Evolutionary conservation across 129 eudicot species (phyloP), one percentile per base, ranked within the genome.

Genomic region (Apium graveolens): DNA sequence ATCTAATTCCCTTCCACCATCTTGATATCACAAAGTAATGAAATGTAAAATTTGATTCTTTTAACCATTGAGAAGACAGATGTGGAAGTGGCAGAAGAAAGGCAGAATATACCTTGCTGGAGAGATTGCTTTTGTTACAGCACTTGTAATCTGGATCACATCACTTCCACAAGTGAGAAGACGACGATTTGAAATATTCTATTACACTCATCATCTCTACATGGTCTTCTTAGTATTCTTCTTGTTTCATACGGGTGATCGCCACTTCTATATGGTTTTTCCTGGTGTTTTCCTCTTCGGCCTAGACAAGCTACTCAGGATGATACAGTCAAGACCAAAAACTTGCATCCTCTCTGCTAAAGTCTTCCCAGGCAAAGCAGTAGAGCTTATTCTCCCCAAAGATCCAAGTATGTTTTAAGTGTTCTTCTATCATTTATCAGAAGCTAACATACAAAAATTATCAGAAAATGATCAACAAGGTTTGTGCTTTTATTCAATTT

Each of bases 41-140:
- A 16, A 41, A 38, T 53, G 35, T 6, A 46, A 45, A 37, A 3
- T 79, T 70, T 20, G 7, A 26, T 78, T 34, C 44, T 78, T 62
- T 78, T 62, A 63, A 27, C 63, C 80, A 18, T 55, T 79, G 68
- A 41, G 77, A 79, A 80, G 37, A 66, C 88, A 92, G 99, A 88
- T 96, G 63, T 83, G 92, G 95, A 88, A 85, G 78, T 96, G 97
- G 99, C 97, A 96, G 80, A 87, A 82, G 77, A 88, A 89, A 9
- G 96, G 97, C 5, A 82, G 94, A 60, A 87, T 90, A 83, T 90
- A 96, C 89, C 88, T 96, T 73, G 97, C 97, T 11, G 99, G 99
- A 62, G 97, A 90, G 87, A 83, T 96, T 39, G 79, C 97, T 17
- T 91, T 96, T n/a, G 49, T 83, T 10, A 78, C 86, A 27, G 94